Evolutionary conservation across 305 asterid species (phyloP), one percentile per base, ranked within the genome.

Genomic region (Fraxinus dipetala): DNA sequence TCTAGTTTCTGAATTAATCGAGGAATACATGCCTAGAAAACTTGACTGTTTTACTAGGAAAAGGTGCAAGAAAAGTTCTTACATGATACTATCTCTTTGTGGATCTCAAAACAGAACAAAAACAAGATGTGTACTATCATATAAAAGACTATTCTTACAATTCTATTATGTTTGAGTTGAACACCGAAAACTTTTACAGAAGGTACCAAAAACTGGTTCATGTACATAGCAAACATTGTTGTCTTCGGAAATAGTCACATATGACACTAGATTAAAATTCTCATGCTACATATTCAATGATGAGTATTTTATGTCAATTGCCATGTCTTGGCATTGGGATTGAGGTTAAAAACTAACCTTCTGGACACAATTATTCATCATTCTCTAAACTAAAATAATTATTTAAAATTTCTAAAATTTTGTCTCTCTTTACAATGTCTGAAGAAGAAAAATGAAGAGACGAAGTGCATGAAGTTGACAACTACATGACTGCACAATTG

Each of bases 391-490:
- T 75, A 30, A 59, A 45, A 31, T 40, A 16, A 36, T 38, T 36
- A n/a, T 67, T 76, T 36, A 16, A 76, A 69, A 48, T 75, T 73
- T 59, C n/a, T 59, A 6, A 65, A 10, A 22, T 65, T 63, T 8
- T 65, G 34, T 65, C 34, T 61, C 22, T 59, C 32, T 24, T 20
- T 61, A 61, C 16, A 2, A 10, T 61, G 72, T 18, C 5, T 48
- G 13, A 51, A 75, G 75, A 78, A 61, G 67, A 72, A 61, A 82
- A 65, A 24, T 65, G 78, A 48, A 84, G 81, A 54, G 28, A 65
- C 18, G 30, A 18, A 56, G 74, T 78, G 63, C 76, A 18, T 6
- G 48, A 73, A 76, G 59, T 35, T 34, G 34, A 79, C 40, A 10
- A 54, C 38, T 38, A 18, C 18, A 6, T 14, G 77, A 75, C 36